Evolutionary conservation across 148 eudicot species (phyloP), one percentile per base, ranked within the genome.

Genomic region (Spergularia bocconei): DNA sequence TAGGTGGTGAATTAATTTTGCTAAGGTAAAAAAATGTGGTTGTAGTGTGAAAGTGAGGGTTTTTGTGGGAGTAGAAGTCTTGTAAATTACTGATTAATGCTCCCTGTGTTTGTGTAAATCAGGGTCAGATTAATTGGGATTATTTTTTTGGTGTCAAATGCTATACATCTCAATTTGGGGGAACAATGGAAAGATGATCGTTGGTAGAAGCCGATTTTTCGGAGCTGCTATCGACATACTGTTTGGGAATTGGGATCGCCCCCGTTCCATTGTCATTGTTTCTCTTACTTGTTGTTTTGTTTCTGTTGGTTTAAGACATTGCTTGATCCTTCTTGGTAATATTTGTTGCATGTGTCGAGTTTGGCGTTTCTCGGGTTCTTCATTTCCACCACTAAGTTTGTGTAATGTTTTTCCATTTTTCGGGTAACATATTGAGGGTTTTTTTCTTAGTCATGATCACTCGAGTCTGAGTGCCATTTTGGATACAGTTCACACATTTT

Each of bases 91-190:
- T 79, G 70, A 79, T 79, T 7, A 48, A 36, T 79, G 56, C 70
- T 78, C 70, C 74, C 70, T 79, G 78, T 74, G 78, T 29, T 62
- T 75, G 64, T 79, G 69, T 75, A 79, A 79, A 64, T 11, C 75
- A 74, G 78, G 82, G 75, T 55, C 67, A 60, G 67, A 52, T 54
- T 68, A 15, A 54, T 14, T 68, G 54, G 23, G 12, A 19, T 8
- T 11, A 41, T 57, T 56, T 33, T 2, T 68, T 69, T 36, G 53
- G 63, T 48, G 17, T 66, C 47, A 61, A 73, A 23, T 23, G 25
- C 25, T 23, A 23, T 67, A 60, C 81, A 78, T 73, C 73, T 51
- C 82, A 59, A 29, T 29, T 16, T 67, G 36, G 70, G 77, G 50
- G 76, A 72, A 62, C 57, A 79, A 62, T 74, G 65, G 75, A 51